These are phyloP conservation scores for Hansfordia pulvinata DNA, from an alignment of 2,329 filamentous ascomycete genomes.

Conservation along the genomic window DNA sequence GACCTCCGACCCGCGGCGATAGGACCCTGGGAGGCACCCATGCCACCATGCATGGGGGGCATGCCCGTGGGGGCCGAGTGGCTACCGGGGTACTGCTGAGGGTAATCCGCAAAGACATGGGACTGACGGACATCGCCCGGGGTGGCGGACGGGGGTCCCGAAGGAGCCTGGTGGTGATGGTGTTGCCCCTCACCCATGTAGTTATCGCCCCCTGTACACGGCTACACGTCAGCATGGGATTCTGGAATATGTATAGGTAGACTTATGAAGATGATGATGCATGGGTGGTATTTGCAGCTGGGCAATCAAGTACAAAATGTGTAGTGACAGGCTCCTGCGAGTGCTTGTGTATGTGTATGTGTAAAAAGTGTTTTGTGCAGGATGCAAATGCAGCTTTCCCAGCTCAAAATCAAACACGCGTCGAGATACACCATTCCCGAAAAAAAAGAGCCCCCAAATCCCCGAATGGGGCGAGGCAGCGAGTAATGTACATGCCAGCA, in stretches of 20 bases:
- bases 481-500: constrained; percentile 1
- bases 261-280: too few relatives aligned
- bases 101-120: constrained; percentile 21
- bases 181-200: constrained; percentile 52
- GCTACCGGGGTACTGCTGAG: constrained; percentile 21
- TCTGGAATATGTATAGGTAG: too few relatives aligned
- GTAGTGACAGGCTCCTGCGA: too few relatives aligned
- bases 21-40: constrained; percentile 20
- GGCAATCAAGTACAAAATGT: too few relatives aligned
- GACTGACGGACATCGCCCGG: constrained; percentile 42
- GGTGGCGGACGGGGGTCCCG: constrained; percentile 28
- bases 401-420: too few relatives aligned
- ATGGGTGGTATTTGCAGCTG: too few relatives aligned
- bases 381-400: too few relatives aligned
- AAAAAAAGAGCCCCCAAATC: too few relatives aligned
- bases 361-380: constrained; percentile 1
- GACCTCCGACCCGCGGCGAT: constrained; percentile 14
- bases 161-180: constrained; percentile 51
- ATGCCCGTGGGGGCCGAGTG: constrained; percentile 24
- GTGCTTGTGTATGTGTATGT: too few relatives aligned
- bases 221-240: constrained; percentile 15
- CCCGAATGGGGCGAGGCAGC: not conserved
- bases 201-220: constrained; percentile 42
- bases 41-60: constrained; percentile 21
- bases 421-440: too few relatives aligned